Evolutionary conservation across 805 yeast species (phyloP).

Genomic region (Schizosaccharomyces pombe): DNA sequence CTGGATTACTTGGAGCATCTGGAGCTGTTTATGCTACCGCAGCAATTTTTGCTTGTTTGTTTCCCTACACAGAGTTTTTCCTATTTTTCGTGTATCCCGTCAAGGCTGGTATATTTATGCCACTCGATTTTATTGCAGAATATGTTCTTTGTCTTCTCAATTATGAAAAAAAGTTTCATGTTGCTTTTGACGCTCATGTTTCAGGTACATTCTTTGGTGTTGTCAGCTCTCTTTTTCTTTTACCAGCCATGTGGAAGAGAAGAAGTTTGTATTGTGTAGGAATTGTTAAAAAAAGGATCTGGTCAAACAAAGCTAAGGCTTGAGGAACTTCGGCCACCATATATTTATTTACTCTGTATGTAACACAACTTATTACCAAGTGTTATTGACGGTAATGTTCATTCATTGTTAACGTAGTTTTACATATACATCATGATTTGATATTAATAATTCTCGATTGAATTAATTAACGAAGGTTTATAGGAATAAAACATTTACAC

Average conservation of each 20-base stretch:
- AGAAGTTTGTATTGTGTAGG: neutral
- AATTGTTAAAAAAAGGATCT: no score
- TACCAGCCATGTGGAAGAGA: neutral
- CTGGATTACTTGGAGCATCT: neutral
- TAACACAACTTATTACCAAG: neutral
- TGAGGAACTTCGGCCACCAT: neutral
- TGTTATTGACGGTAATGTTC: neutral
- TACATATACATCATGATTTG: neutral
- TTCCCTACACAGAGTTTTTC: neutral
- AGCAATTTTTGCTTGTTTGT: neutral
- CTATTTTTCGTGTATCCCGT: neutral
- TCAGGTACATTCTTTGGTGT: neutral
- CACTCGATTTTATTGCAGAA: neutral
- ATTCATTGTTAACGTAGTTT: neutral
- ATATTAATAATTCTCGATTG: no score
- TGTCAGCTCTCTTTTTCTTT: neutral
- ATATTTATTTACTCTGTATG: neutral
- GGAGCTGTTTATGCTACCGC: neutral
- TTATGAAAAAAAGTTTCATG: neutral
- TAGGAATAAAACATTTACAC: no score
- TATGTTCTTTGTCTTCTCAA: neutral
- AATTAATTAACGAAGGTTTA: no score
- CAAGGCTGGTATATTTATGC: neutral
- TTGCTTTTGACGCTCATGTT: slow-evolving; percentile 1
- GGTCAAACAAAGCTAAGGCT: neutral